Evolutionary conservation across 2,329 filamentous ascomycete genomes (phyloP), one percentile per base, ranked within the genome.

Genomic region (Aspergillus neotritici): DNA sequence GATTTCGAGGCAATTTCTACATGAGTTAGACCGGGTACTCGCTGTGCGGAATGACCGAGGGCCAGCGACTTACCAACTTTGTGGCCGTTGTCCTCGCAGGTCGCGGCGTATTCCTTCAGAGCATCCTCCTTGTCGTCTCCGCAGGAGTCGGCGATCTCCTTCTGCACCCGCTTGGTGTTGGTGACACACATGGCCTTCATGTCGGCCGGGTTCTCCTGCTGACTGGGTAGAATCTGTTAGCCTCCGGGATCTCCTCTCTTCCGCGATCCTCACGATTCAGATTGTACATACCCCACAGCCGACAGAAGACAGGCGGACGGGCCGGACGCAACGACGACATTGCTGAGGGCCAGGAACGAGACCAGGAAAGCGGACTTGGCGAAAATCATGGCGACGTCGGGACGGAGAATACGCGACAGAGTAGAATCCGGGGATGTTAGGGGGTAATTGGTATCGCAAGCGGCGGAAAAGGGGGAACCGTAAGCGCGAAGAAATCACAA

Each of bases 281-380:
- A 8, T 25, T 25, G 21, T 25, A 25, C 21, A 50, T 68, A 76
- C 73, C 74, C 74, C 51, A 78, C 65, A 31, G 71, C 73, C 33
- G 63, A 65, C 34, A 78, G 63, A 35, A 78, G 63, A 58, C 75
- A 78, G 41, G 71, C 71, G 21, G 74, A 73, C 35, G 74, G 69
- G 40, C 65, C 54, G n/a, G 67, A 63, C 44, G 66, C 62, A 45
- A 64, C 65, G 45, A 70, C 59, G 43, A 69, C 58, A 50, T 68
- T 66, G 55, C 64, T 62, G 44, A 73, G 58, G 31, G 70, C 68
- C 54, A 75, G 60, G 44, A 75, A 53, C 45, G 70, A 66, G 43
- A 74, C 49, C 44, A 69, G 43, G 43, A 72, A 47, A 48, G 66
- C 58, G 31, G 67, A 64, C 57, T 71, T 72, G 42, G 62, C 50